Evolutionary conservation across 345 rosid genomes (phyloP).

Genomic region (Arabis alpina): DNA sequence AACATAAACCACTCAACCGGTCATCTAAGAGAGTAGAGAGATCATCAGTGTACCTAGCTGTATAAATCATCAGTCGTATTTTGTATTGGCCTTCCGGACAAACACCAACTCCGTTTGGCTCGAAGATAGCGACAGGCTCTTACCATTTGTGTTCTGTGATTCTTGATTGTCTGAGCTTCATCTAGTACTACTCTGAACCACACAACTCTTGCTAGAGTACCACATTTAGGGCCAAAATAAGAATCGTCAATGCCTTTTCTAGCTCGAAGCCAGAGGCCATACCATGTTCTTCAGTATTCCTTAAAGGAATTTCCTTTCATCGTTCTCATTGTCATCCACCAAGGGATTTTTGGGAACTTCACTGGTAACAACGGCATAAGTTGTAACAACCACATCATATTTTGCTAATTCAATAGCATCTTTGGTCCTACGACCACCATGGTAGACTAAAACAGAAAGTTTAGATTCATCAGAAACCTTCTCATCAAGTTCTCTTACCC

Average conservation of each 20-base stretch:
- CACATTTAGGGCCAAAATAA: conserved; percentile 60
- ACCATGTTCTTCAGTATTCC: conserved; percentile 57
- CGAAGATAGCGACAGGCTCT: conserved; percentile 93
- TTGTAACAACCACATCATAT: conserved; percentile 90
- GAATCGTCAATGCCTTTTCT: conserved; percentile 58
- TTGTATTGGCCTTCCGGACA: conserved; percentile 98
- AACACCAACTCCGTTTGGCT: conserved; percentile 97
- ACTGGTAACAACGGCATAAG: conserved; percentile 80
- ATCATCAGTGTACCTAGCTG: conserved; percentile 70
- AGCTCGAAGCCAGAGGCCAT: conserved; percentile 65
- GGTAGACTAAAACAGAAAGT: conserved; percentile 76
- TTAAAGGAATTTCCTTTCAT: too few relatives aligned
- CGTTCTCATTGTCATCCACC: conserved; percentile 76
- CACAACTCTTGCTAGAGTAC: conserved; percentile 77
- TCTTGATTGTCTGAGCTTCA: conserved; percentile 98
- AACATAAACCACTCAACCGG: conserved; percentile 35
- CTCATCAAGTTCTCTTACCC: conserved; percentile 89
- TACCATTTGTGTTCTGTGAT: conserved; percentile 95
- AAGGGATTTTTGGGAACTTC: conserved; percentile 86
- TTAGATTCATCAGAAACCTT: conserved; percentile 78
- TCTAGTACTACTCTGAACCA: conserved; percentile 92
- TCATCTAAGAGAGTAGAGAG: conserved; percentile 27
- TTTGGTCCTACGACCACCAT: conserved; percentile 90
- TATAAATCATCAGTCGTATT: conserved; percentile 87
- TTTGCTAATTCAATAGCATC: conserved; percentile 81